These are phyloP conservation scores for Begonia fuchsioides DNA, from an alignment of 306 rosid species.

Conservation along the genomic window DNA sequence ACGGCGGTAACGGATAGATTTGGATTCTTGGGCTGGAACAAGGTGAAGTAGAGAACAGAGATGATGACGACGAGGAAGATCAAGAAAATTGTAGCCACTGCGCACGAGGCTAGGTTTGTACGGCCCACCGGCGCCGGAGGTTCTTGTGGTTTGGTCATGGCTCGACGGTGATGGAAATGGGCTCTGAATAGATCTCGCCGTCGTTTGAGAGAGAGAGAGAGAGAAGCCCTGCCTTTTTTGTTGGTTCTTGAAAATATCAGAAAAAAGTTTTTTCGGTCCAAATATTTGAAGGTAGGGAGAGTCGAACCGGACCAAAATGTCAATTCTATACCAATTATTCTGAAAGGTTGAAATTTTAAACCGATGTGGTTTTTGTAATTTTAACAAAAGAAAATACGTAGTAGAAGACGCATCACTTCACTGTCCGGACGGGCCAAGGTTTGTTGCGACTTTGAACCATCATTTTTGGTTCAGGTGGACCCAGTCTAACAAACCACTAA, in stretches of 20 bases:
- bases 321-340: no score
- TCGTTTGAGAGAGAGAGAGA: not conserved
- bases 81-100: constrained; percentile 66
- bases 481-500: no score
- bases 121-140: constrained; percentile 67
- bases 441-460: no score
- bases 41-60: constrained; percentile 54
- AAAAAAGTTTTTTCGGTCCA: not conserved
- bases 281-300: constrained; percentile 3
- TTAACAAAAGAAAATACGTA: no score
- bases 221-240: not conserved
- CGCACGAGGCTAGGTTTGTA: constrained; percentile 80
- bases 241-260: not conserved
- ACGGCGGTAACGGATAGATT: constrained; percentile 59
- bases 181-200: not conserved
- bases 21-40: constrained; percentile 68
- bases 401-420: no score
- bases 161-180: constrained; percentile 4
- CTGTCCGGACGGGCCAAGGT: no score
- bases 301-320: no score
- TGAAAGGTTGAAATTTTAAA: no score
- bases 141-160: constrained; percentile 40
- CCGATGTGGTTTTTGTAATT: no score
- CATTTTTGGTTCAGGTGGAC: no score
- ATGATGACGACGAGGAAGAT: constrained; percentile 35